phyloP scores from a whole-genome alignment of 176 grass and related monocot genomes.

The Eleusine coracana region DNA sequence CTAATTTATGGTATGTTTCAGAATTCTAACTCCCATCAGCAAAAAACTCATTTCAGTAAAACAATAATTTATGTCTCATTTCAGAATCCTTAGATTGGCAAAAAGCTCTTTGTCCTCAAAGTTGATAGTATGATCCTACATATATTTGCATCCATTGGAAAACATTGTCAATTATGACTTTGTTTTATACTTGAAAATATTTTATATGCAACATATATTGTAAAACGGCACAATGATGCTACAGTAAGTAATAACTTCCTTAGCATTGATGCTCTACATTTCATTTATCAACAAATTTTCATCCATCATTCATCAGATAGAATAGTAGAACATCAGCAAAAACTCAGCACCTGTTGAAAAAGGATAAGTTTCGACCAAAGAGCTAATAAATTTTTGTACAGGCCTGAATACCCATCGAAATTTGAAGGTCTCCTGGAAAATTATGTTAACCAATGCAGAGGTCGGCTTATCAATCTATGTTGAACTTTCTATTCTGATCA shows the following conservation, averaged over 20 bases:
- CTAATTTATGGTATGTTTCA: constrained; percentile 77
- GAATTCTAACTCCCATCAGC: constrained; percentile 21
- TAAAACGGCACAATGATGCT: neutral
- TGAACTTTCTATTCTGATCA: constrained; percentile 9
- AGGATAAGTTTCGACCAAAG: neutral
- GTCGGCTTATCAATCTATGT: constrained; percentile 44
- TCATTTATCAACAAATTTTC: neutral
- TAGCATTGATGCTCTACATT: neutral
- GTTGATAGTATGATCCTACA: neutral
- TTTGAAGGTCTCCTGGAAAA: constrained; percentile 69
- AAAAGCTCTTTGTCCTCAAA: neutral
- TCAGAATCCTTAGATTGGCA: too few relatives aligned
- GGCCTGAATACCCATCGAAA: constrained; percentile 83
- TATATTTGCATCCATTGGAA: constrained; percentile 1
- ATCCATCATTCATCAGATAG: neutral
- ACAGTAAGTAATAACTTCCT: neutral
- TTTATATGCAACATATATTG: neutral
- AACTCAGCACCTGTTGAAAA: neutral
- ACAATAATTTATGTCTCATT: too few relatives aligned
- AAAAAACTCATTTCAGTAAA: too few relatives aligned
- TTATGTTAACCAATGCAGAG: constrained; percentile 65
- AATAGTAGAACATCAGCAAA: neutral
- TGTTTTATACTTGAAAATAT: neutral
- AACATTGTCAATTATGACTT: neutral
- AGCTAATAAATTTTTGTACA: constrained; percentile 32